Evolutionary conservation across 2,329 filamentous ascomycete genomes (phyloP).

Genomic region (Apiospora pterosperma): DNA sequence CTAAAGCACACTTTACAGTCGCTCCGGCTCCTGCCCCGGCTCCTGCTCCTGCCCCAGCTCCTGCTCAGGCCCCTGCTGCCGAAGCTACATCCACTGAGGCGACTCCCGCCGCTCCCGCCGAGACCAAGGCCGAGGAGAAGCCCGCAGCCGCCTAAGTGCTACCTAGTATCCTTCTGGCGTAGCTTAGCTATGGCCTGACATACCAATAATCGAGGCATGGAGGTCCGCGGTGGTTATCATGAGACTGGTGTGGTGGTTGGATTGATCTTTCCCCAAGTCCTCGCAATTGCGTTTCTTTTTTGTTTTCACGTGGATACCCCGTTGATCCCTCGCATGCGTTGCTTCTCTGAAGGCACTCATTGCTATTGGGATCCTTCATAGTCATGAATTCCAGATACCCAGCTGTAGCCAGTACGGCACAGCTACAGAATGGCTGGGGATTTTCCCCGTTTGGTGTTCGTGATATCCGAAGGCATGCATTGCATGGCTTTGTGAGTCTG

Average conservation of each 20-base stretch:
- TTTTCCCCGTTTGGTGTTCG: neutral
- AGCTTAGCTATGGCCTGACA: neutral
- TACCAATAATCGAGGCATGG: neutral
- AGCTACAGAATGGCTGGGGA: neutral
- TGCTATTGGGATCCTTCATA: neutral
- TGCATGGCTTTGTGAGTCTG: neutral
- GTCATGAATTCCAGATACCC: neutral
- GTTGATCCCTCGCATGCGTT: neutral
- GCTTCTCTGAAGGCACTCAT: neutral
- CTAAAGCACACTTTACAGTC: constrained; percentile 14
- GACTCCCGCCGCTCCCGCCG: constrained; percentile 10
- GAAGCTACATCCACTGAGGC: constrained; percentile 9
- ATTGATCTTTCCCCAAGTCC: neutral
- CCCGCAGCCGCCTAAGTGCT: constrained; percentile 5
- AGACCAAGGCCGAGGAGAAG: constrained; percentile 9
- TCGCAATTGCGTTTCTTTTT: neutral
- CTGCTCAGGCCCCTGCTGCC: constrained; percentile 7
- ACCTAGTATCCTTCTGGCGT: neutral
- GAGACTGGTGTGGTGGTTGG: neutral
- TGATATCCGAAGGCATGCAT: neutral
- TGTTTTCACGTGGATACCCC: neutral
- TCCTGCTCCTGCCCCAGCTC: constrained; percentile 11
- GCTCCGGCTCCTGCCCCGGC: constrained; percentile 15
- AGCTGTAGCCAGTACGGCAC: neutral
- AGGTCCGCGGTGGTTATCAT: neutral